A percentile compares a stretch with the other conserved stretches of the same genome.
These are phyloP conservation scores for Phylloporus rhodoxanthus DNA, from an alignment of 768 basidiomycete genomes.

Conservation along the genomic window DNA sequence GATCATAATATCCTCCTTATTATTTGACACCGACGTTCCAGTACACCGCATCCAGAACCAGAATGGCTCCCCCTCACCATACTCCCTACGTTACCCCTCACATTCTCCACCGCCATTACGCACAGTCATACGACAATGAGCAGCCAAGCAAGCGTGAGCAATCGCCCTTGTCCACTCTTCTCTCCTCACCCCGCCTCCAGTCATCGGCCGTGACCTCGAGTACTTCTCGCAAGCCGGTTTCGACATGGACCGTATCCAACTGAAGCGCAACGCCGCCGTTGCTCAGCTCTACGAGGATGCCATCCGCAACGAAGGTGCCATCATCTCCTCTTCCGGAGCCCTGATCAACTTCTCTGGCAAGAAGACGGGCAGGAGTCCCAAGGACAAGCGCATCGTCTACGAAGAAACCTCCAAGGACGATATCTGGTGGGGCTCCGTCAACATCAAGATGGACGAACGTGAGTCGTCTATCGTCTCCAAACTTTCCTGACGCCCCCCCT, in stretches of 20 bases:
- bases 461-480: slow-evolving; percentile 26
- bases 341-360: slow-evolving; percentile 99
- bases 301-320: slow-evolving; percentile 96
- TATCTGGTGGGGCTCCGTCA: slow-evolving; percentile 99
- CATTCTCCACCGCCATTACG: slow-evolving; percentile 84
- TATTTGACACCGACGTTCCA: not conserved
- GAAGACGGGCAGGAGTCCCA: slow-evolving; percentile 96
- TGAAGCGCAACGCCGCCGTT: slow-evolving; percentile 89
- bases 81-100: slow-evolving; percentile 87
- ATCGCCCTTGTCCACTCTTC: not conserved
- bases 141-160: slow-evolving; percentile 51
- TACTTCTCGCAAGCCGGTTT: slow-evolving; percentile 99
- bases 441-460: slow-evolving; percentile 99
- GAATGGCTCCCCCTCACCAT: slow-evolving; percentile 63
- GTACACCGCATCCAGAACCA: slow-evolving; percentile 26
- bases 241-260: slow-evolving; percentile 95
- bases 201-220: slow-evolving; percentile 89
- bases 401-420: slow-evolving; percentile 96
- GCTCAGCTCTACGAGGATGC: slow-evolving; percentile 96
- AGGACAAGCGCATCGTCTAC: slow-evolving; percentile 99
- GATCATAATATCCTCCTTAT: slow-evolving; percentile 24
- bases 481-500: slow-evolving; percentile 5
- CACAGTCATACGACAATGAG: slow-evolving; percentile 67
- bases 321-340: slow-evolving; percentile 93
- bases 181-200: slow-evolving; percentile 35